A percentile compares a stretch with the other conserved stretches of the same genome.
phyloP scores from a whole-genome alignment of 2,329 filamentous ascomycete genomes.

The Fusarium sp. region DNA sequence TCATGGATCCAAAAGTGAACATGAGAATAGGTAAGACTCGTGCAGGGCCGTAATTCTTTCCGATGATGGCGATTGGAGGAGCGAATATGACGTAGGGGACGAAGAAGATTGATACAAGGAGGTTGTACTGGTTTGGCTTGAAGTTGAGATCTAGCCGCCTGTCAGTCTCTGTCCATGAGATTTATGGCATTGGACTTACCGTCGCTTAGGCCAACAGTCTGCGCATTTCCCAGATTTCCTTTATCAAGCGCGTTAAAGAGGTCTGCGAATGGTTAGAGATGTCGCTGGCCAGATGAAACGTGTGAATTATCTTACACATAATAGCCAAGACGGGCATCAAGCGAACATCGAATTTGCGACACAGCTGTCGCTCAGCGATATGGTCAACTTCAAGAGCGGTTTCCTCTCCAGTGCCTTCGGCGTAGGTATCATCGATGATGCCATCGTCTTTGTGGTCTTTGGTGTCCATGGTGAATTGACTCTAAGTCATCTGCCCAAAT shows the following conservation, averaged over 20 bases:
- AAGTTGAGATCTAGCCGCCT: constrained; percentile 5
- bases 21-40: constrained; percentile 10
- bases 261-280: neutral
- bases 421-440: constrained; percentile 3
- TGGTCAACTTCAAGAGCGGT: constrained; percentile 4
- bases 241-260: constrained; percentile 18
- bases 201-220: constrained; percentile 9
- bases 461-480: neutral
- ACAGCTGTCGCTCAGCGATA: constrained; percentile 14
- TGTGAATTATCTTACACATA: constrained; percentile 5
- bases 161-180: neutral
- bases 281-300: fast-evolving
- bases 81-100: constrained; percentile 22
- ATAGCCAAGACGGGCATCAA: constrained; percentile 17
- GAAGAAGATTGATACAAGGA: constrained; percentile 22
- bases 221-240: constrained; percentile 23
- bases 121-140: constrained; percentile 17
- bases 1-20: constrained; percentile 20
- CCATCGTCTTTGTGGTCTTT: constrained; percentile 19
- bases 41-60: constrained; percentile 9
- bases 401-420: constrained; percentile 1
- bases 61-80: constrained; percentile 9
- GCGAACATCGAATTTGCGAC: constrained; percentile 10
- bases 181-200: neutral
- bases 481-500: neutral